Conservation (phyloP, 495 filamentous ascomycete species). For the Arthonia radiata region DNA sequence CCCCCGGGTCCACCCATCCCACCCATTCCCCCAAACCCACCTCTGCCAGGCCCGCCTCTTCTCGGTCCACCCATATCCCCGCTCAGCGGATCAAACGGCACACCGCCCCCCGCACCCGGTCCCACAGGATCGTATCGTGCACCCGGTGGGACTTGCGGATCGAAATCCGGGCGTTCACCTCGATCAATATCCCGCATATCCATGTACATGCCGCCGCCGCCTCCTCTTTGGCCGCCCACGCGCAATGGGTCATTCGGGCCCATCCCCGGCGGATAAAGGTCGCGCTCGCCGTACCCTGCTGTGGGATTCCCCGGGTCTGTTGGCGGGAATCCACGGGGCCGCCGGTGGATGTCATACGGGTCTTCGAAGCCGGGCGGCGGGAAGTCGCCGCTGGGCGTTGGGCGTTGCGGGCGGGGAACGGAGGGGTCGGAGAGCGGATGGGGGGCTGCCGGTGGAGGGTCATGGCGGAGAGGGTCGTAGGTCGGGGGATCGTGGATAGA, state of each 20-base stretch:
- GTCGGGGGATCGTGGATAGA: constrained; percentile 9
- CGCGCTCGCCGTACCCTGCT: constrained; percentile 43
- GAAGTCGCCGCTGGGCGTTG: constrained; percentile 52
- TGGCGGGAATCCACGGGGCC: constrained; percentile 28
- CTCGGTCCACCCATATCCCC: constrained; percentile 23
- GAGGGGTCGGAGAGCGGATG: constrained; percentile 29
- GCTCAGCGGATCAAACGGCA: constrained; percentile 26
- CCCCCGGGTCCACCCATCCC: constrained; percentile 14
- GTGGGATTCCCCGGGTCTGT: constrained; percentile 14
- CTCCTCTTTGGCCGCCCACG: constrained; percentile 22
- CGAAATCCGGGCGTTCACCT: constrained; percentile 18
- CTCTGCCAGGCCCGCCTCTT: constrained; percentile 18
- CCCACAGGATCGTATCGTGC: constrained; percentile 61
- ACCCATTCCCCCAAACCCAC: constrained; percentile 16
- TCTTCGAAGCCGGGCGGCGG: constrained; percentile 79
- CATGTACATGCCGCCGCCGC: constrained; percentile 64
- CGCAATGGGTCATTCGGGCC: constrained; percentile 65
- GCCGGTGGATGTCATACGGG: constrained; percentile 62
- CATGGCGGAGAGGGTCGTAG: constrained; percentile 27
- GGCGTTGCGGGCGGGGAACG: constrained; percentile 24
- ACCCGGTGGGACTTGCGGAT: constrained; percentile 33
- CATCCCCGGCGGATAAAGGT: constrained; percentile 69
- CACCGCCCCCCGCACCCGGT: no score
- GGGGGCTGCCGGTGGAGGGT: constrained; percentile 32
- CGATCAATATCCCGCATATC: constrained; percentile 84